A percentile compares a stretch with the other conserved stretches of the same genome.
Conservation (phyloP, 805 yeast genomes). For the Nematodospora valgi region DNA sequence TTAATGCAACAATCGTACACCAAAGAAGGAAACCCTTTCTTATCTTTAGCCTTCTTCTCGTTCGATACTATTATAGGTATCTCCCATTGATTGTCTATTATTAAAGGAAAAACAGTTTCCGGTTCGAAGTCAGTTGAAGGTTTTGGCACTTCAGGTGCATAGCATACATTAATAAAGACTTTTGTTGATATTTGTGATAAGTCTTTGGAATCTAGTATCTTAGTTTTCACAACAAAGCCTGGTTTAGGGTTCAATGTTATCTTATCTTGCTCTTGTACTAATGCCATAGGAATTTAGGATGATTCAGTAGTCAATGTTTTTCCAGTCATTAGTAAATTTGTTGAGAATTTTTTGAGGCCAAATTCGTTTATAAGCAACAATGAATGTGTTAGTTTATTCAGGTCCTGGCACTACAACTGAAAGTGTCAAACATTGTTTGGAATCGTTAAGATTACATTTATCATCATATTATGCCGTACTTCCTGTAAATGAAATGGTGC, state of each 20-base stretch:
- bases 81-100: conserved; percentile 76
- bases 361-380: no score
- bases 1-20: conserved; percentile 82
- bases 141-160: conserved; percentile 59
- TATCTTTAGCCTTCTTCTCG: conserved; percentile 57
- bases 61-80: conserved; percentile 75
- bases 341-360: no score
- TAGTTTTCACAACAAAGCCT: conserved; percentile 71
- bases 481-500: conserved; percentile 57
- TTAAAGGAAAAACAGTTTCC: conserved; percentile 54
- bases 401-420: conserved; percentile 82
- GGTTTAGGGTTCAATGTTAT: conserved; percentile 50
- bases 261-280: conserved; percentile 9
- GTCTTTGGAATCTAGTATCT: conserved; percentile 36
- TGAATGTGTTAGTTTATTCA: conserved; percentile 38
- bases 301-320: no score
- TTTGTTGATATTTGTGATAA: conserved; percentile 43
- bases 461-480: conserved; percentile 89
- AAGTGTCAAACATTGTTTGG: conserved; percentile 79
- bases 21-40: conserved; percentile 59
- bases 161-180: conserved; percentile 76
- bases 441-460: conserved; percentile 66
- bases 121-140: conserved; percentile 58
- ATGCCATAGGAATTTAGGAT: background rate
- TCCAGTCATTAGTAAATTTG: no score